A percentile compares a stretch with the other conserved stretches of the same genome.
phyloP scores from a whole-genome alignment of 306 rosid species.

The Prunus kanzakura region DNA sequence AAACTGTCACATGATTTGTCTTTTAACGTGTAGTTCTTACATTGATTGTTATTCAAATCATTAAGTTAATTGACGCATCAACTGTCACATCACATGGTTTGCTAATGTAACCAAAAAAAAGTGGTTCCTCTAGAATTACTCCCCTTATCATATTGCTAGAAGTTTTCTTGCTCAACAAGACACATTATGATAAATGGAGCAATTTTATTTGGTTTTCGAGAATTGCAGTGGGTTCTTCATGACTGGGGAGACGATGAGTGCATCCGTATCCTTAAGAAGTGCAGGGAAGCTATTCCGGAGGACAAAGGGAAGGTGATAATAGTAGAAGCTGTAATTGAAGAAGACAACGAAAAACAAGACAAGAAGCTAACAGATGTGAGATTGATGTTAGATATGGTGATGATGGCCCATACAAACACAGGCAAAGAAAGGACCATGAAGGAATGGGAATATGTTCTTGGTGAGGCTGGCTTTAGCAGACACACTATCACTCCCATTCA shows the following conservation, averaged over 20 bases:
- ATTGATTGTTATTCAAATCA: too few species aligned
- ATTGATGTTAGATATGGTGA: slow-evolving; percentile 51
- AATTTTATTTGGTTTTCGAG: background rate
- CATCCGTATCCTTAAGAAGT: slow-evolving; percentile 48
- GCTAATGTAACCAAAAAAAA: too few species aligned
- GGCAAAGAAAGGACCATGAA: slow-evolving; percentile 59
- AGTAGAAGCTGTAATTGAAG: background rate
- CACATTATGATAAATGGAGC: background rate
- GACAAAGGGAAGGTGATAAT: slow-evolving; percentile 43
- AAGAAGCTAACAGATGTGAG: slow-evolving; percentile 33
- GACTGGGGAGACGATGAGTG: slow-evolving; percentile 68
- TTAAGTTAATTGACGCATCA: too few species aligned
- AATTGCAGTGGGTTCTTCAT: slow-evolving; percentile 53
- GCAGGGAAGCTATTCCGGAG: slow-evolving; percentile 46
- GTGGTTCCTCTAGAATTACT: too few species aligned
- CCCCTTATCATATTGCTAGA: background rate
- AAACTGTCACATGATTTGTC: too few species aligned
- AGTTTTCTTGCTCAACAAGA: background rate
- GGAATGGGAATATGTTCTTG: slow-evolving; percentile 58
- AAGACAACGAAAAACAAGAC: slow-evolving; percentile 18
- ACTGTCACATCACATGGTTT: too few species aligned
- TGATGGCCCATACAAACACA: slow-evolving; percentile 52
- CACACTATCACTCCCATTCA: slow-evolving; percentile 30
- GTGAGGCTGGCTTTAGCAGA: slow-evolving; percentile 45
- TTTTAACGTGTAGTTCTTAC: too few species aligned